These are phyloP conservation scores for Gymnopilus dilepis DNA, from an alignment of 768 basidiomycete species.

Conservation along the genomic window DNA sequence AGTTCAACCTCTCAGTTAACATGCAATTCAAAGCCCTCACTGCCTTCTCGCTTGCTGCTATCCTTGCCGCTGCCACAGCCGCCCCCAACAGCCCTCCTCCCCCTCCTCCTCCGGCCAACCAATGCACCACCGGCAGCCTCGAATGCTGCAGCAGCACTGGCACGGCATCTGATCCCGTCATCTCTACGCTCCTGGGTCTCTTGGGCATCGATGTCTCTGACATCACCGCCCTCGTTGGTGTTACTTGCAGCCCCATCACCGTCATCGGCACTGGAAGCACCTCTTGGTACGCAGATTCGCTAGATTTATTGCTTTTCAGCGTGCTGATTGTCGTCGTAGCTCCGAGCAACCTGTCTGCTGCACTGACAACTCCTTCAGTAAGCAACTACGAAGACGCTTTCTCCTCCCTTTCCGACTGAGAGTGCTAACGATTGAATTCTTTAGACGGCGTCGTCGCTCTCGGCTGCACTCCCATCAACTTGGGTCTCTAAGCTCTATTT, in stretches of 20 bases:
- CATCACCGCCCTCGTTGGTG: constrained; percentile 22
- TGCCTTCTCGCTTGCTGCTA: constrained; percentile 13
- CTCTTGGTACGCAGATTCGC: constrained; percentile 14
- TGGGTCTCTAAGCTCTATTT: not conserved
- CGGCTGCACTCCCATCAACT: constrained; percentile 33
- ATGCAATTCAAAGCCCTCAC: constrained; percentile 23
- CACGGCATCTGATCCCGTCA: constrained; percentile 2
- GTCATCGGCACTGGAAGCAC: constrained; percentile 17
- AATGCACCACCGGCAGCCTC: constrained; percentile 31
- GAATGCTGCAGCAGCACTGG: constrained; percentile 31
- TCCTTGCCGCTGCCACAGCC: constrained; percentile 25
- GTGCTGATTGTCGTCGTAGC: not conserved
- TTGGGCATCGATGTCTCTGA: constrained; percentile 27
- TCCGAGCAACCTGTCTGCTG: constrained; percentile 28
- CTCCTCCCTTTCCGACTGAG: not conserved
- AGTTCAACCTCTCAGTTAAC: constrained; percentile 14
- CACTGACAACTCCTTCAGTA: constrained; percentile 20
- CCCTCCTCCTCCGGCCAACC: no score
- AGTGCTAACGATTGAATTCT: not conserved
- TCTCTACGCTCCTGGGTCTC: constrained; percentile 25
- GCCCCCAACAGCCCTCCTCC: not conserved
- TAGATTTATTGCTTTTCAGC: no score
- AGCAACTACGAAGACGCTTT: not conserved
- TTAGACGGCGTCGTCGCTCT: constrained; percentile 29
- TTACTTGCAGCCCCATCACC: constrained; percentile 23